Base-by-base conservation (phyloP, 768 basidiomycete genomes). In the Suillus subaureus region DNA sequence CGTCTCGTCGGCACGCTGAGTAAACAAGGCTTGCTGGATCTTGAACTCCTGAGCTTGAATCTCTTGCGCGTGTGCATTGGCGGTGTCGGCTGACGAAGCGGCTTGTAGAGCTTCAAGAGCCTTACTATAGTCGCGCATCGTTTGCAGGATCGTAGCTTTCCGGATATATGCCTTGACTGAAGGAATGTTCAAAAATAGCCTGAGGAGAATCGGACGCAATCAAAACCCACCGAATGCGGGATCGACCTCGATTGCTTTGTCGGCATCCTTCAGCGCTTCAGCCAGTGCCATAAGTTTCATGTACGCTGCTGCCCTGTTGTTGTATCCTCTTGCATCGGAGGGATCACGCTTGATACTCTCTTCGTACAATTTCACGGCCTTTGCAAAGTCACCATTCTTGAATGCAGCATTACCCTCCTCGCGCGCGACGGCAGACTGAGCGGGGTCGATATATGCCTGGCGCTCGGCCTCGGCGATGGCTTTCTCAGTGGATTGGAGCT, bases 341-440 rank as follows among this genome's bases (percentile, higher is more conserved):
- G 97, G 97, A 72, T 94, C 90, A 60, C 97, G 91, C 81, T 98
- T 98, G 84, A 99, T 97, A 67, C 94, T 92, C 79, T 99, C 97
- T 43, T 92, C 86, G 81, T 99, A 99, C 45, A 85, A 82, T 81
- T 93, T 95, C 70, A 99, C 96, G 0, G 97, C 92, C 13, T 85
- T 88, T 13, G 89, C 96, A 78, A 96, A 99, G 77, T 97, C 90
- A 23, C 95, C 97, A 2, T 79, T 83, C 83, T 98, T 99, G 87
- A 98, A 99, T 43, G 89, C 85, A 49, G 79, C 78, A 75, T 99
- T 99, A 12, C 97, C 97, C 75, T 97, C 94, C 77, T 97, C 94
- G 58, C 97, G 86, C 2, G 95, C 95, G 51, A 76, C 71, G 37
- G 91, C 91, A 26, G 94, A 91, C 81, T 89, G 85, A 72, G 86